Evolutionary conservation across 2,329 filamentous ascomycete species (phyloP).

Genomic region (Exophiala lecanii-corni): DNA sequence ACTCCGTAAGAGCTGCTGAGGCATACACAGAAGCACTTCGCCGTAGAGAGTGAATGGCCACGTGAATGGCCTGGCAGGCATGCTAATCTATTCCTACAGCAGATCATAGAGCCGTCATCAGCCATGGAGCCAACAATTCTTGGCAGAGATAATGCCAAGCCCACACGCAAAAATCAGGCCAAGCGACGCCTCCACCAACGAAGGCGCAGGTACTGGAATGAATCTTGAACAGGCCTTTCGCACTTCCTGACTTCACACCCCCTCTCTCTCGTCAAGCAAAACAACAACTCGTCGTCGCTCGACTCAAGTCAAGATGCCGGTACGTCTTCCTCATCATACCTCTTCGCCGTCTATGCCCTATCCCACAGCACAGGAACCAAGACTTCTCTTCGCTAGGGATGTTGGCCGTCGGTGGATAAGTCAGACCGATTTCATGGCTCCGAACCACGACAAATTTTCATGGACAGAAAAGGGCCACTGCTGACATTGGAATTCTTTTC

Average conservation of each 20-base stretch:
- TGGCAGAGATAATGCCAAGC: background rate
- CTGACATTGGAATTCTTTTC: background rate
- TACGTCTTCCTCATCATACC: constrained; percentile 31
- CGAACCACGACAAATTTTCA: background rate
- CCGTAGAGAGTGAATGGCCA: too few species aligned
- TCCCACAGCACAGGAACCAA: background rate
- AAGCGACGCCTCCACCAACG: background rate
- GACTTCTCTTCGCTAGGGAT: background rate
- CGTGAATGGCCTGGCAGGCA: too few species aligned
- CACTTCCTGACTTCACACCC: background rate
- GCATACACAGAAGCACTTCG: too few species aligned
- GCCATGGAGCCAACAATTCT: too few species aligned
- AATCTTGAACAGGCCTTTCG: background rate
- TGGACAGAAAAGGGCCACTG: background rate
- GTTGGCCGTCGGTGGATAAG: background rate
- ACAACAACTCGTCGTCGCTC: constrained; percentile 18
- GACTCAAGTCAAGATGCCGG: constrained; percentile 52
- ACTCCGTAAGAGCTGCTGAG: too few species aligned
- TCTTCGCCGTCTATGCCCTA: background rate
- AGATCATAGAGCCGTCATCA: too few species aligned
- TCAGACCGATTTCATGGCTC: background rate
- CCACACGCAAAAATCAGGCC: background rate
- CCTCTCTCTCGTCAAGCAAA: constrained; percentile 2
- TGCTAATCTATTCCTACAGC: too few species aligned
- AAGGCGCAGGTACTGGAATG: background rate